Percentiles rank a stretch among this genome's conserved stretches.
These are phyloP conservation scores for Solanum chaucha DNA, from an alignment of 257 asterid species.

Conservation along the genomic window DNA sequence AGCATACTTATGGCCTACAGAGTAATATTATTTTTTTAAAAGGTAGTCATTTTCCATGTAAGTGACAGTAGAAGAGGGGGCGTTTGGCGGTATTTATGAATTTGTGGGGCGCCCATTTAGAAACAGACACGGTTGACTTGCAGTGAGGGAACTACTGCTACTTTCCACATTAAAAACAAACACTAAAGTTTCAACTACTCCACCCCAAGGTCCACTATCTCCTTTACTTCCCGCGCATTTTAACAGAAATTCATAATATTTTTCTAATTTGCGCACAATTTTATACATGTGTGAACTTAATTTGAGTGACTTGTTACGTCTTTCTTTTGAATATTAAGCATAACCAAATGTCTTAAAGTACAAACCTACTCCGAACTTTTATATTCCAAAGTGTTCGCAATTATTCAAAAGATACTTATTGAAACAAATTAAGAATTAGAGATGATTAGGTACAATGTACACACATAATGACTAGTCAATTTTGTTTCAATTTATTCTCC, in stretches of 20 bases:
- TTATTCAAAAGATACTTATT: neutral
- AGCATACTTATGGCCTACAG: neutral
- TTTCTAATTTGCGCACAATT: neutral
- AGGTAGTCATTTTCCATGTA: conserved; percentile 36
- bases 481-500: neutral
- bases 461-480: neutral
- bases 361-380: neutral
- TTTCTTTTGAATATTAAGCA: neutral
- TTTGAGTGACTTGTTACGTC: neutral
- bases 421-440: neutral
- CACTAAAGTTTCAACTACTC: conserved; percentile 54
- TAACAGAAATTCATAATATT: neutral
- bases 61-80: conserved; percentile 3
- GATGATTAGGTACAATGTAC: neutral
- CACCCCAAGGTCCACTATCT: conserved; percentile 15
- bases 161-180: conserved; percentile 35
- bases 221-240: conserved; percentile 6
- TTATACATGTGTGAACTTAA: neutral
- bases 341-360: neutral
- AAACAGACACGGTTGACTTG: conserved; percentile 50
- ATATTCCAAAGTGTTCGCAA: neutral
- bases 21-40: neutral
- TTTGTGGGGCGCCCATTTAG: conserved; percentile 14
- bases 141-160: conserved; percentile 1
- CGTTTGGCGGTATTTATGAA: neutral